A percentile compares a stretch with the other conserved stretches of the same genome.
Conservation (phyloP, 1,139 yeast genomes). For the Geotrichum macrosporum region DNA sequence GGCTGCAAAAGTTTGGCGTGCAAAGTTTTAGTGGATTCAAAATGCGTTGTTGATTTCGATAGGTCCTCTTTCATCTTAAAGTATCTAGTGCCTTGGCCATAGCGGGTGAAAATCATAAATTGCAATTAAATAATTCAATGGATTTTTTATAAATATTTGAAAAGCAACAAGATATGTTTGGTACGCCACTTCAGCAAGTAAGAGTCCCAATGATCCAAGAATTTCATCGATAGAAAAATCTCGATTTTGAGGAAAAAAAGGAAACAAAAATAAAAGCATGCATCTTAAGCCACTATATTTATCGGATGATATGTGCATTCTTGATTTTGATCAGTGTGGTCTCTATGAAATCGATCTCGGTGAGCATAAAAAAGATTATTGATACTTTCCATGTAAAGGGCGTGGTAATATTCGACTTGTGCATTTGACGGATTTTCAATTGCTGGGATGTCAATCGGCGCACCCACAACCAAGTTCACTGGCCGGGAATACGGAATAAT, state of each 20-base stretch:
- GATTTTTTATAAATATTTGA: no score
- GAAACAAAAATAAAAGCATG: no score
- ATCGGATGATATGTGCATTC: slow-evolving; percentile 1
- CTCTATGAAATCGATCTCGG: slow-evolving; percentile 43
- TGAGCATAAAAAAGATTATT: slow-evolving; percentile 63
- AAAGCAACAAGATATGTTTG: no score
- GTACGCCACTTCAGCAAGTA: no score
- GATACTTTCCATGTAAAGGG: slow-evolving; percentile 63
- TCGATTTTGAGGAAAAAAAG: no score
- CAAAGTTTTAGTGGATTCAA: slow-evolving; percentile 41
- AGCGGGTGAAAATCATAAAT: no score
- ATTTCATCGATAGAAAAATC: no score
- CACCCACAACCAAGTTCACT: slow-evolving; percentile 68
- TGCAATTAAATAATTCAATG: no score
- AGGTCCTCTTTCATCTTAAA: no score
- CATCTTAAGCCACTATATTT: slow-evolving; percentile 3
- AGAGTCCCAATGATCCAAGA: no score
- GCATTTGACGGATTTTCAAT: slow-evolving; percentile 44
- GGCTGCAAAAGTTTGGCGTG: slow-evolving; percentile 97
- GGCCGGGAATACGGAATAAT: slow-evolving; percentile 80
- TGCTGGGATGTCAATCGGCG: slow-evolving; percentile 67
- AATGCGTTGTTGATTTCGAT: no score
- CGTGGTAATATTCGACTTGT: slow-evolving; percentile 67
- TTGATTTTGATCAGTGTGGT: not conserved
- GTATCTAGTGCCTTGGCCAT: no score